A percentile compares a stretch with the other conserved stretches of the same genome.
Conservation (phyloP, 2,329 filamentous ascomycete genomes). For the Botrytis hyacinthi region DNA sequence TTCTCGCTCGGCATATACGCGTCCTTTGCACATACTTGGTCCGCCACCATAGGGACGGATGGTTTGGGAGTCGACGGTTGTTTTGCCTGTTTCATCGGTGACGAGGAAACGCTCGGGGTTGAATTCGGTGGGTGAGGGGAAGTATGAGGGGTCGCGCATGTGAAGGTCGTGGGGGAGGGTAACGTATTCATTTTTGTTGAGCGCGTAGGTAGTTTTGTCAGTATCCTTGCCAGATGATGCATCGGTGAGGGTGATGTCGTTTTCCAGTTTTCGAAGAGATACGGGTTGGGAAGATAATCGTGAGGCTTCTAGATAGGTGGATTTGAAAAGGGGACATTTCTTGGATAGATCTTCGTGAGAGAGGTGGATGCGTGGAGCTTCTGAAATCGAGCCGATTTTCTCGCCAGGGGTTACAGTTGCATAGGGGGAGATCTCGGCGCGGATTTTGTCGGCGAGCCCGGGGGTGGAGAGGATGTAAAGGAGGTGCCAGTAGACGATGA, state of each 20-base stretch:
- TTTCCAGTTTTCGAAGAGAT: slow-evolving; percentile 43
- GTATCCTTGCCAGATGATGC: slow-evolving; percentile 24
- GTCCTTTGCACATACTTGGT: slow-evolving; percentile 49
- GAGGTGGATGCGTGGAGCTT: slow-evolving; percentile 43
- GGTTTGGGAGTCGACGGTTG: slow-evolving; percentile 32
- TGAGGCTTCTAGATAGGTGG: slow-evolving; percentile 47
- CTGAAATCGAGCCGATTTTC: slow-evolving; percentile 34
- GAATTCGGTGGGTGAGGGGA: slow-evolving; percentile 43
- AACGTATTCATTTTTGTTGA: slow-evolving; percentile 45
- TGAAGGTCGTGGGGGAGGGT: slow-evolving; percentile 46
- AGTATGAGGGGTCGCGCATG: slow-evolving; percentile 44
- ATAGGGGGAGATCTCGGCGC: slow-evolving; percentile 46
- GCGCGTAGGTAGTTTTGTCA: slow-evolving; percentile 41
- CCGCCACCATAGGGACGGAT: slow-evolving; percentile 51
- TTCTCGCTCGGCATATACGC: slow-evolving; percentile 50
- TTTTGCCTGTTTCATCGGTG: slow-evolving; percentile 3
- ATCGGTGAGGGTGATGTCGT: slow-evolving; percentile 39
- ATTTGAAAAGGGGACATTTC: slow-evolving; percentile 47
- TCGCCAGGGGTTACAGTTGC: slow-evolving; percentile 40
- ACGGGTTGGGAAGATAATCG: slow-evolving; percentile 45
- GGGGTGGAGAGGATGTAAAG: slow-evolving; percentile 46
- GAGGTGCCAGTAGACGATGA: slow-evolving; percentile 52
- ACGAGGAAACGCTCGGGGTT: slow-evolving; percentile 47
- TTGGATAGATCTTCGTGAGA: slow-evolving; percentile 43
- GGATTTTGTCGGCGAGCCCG: slow-evolving; percentile 43